Conservation (phyloP, 2,329 filamentous ascomycete genomes). For the Sporothrix humicola region DNA sequence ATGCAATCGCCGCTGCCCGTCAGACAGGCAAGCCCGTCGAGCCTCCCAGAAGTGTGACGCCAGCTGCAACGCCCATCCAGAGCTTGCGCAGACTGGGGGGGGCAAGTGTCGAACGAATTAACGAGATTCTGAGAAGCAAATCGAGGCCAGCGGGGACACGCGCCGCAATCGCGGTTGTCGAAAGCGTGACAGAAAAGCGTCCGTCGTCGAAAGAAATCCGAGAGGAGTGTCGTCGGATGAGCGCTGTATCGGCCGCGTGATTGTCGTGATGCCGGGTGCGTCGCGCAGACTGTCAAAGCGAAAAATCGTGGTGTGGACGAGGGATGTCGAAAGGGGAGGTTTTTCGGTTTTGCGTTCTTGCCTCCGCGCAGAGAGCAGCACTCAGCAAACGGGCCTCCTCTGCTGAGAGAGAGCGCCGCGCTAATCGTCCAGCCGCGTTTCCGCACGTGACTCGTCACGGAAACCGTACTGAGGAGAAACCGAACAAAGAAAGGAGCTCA, state of each 20-base stretch:
- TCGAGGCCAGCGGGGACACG: background rate
- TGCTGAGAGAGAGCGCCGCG: slow-evolving; percentile 19
- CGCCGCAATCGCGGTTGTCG: slow-evolving; percentile 25
- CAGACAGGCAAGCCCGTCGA: slow-evolving; percentile 59
- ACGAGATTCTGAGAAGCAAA: background rate
- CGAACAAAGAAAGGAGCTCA: no score
- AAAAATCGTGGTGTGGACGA: background rate
- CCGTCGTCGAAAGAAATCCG: background rate
- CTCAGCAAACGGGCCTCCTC: slow-evolving; percentile 14
- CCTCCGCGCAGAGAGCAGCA: slow-evolving; percentile 7
- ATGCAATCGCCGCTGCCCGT: slow-evolving; percentile 36
- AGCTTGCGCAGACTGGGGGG: slow-evolving; percentile 12
- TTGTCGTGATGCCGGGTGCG: slow-evolving; percentile 15
- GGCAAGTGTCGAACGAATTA: background rate
- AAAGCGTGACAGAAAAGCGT: background rate
- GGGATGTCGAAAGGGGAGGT: slow-evolving; percentile 10
- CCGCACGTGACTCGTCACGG: slow-evolving; percentile 23
- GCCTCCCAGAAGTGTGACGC: slow-evolving; percentile 44
- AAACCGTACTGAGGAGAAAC: background rate
- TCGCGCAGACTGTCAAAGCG: background rate
- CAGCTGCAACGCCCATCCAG: slow-evolving; percentile 35
- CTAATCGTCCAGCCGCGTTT: slow-evolving; percentile 16
- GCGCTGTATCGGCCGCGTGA: background rate
- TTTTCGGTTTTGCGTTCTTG: slow-evolving; percentile 8
- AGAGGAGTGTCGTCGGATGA: background rate